Base-by-base conservation (phyloP, 2,329 filamentous ascomycete genomes). In the Colletotrichum graminicola region DNA sequence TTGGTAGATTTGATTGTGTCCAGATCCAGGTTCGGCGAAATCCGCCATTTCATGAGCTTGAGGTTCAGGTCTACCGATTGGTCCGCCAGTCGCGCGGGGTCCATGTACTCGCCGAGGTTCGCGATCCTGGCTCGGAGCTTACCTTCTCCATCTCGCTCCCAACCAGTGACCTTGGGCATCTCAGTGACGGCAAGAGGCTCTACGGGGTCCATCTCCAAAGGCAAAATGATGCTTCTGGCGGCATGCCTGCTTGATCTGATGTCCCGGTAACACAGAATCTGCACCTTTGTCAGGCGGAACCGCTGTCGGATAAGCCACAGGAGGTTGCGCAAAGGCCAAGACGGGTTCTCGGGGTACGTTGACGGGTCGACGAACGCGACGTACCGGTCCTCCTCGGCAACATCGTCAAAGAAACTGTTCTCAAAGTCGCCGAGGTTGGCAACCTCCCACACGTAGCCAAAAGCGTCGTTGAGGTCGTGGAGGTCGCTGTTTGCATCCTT, bases 21-120 rank as follows among this genome's bases (percentile, higher is more conserved):
- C 12, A 99, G 88, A 78, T 98, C 89, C 51, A 99, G 88, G 62
- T 91, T 91, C 0, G 96, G 96, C 10, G 94, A 94, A 76, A 99
- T 94, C 49, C 96, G 91, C 96, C 96, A 99, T 83, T 98, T 99
- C 91, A 99, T 99, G 69, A 99, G 87, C 82, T 98, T 98, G 72
- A 98, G 86, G 78, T 99, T 99, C 70, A 99, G 87, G 78, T 99
- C 96, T 12, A 98, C 95, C 0, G 95, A 94, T 79, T 97, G 94
- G 78, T 98, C 95, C 29, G 96, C 96, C 23, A 98, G 85, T 77
- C 91, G 91, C 43, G 88, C 85, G 8, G 96, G 95, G 78, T 99
- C 95, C 92, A 99, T 95, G 76, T 97, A 97, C 76, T 96, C 94
- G 26, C 93, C 92, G 11, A 99, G 86, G 77, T 97, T 94, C 18